Evolutionary conservation across 2,329 filamentous ascomycete genomes (phyloP).

Genomic region (Xylariaceae sp.): DNA sequence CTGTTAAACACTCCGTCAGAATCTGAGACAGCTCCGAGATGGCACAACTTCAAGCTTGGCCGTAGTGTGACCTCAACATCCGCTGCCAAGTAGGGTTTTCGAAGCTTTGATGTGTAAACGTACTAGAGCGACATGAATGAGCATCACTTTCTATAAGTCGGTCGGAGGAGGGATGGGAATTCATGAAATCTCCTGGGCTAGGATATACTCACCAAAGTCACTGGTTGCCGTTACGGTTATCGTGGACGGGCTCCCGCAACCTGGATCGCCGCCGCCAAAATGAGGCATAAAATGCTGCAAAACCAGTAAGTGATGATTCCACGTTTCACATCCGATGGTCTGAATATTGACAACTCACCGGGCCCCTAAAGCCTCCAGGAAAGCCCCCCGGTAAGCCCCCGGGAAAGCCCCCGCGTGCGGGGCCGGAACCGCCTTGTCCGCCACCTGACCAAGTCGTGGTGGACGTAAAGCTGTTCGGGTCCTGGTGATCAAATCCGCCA

Average conservation of each 20-base stretch:
- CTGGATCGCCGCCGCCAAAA: background rate
- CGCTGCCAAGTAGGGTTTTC: background rate
- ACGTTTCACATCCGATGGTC: background rate
- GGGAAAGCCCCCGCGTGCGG: background rate
- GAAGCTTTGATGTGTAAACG: conserved; percentile 3
- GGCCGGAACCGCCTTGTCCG: background rate
- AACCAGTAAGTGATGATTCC: background rate
- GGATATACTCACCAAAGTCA: conserved; percentile 14
- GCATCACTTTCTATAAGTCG: conserved; percentile 4
- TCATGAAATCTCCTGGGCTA: conserved; percentile 2
- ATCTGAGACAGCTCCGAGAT: background rate
- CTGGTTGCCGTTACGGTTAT: background rate
- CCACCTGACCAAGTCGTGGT: too few species aligned
- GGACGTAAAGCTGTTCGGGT: background rate
- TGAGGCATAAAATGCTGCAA: background rate
- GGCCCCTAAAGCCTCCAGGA: conserved; percentile 1
- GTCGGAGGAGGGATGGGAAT: conserved; percentile 1
- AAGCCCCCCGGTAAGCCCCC: background rate
- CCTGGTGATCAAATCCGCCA: background rate
- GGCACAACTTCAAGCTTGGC: background rate
- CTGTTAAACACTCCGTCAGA: conserved; percentile 8
- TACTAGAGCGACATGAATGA: conserved; percentile 16
- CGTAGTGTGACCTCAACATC: background rate
- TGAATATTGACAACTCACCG: conserved; percentile 6
- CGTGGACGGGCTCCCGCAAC: background rate